Evolutionary conservation across 164 flowering plant species (phyloP).

Genomic region (Umbellularia californica): DNA sequence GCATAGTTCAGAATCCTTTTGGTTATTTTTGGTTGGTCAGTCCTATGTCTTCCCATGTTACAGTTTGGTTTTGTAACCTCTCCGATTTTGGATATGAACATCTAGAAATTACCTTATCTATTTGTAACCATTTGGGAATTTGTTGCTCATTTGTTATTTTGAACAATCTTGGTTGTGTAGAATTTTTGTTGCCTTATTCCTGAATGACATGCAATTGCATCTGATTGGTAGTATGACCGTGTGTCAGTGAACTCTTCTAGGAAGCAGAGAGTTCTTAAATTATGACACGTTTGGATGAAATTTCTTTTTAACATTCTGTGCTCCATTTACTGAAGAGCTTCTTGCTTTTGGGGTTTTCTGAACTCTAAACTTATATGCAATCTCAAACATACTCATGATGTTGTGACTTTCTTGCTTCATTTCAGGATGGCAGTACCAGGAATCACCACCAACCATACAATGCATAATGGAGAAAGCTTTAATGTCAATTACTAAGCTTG

Average conservation of each 20-base stretch:
- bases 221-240: not conserved
- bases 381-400: not conserved
- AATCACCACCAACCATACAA: constrained; percentile 81
- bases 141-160: not conserved
- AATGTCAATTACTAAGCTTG: constrained; percentile 55
- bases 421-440: constrained; percentile 95
- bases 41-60: not conserved
- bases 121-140: not conserved
- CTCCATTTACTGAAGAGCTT: not conserved
- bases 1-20: not conserved
- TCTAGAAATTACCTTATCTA: not conserved
- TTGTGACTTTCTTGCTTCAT: constrained; percentile 6
- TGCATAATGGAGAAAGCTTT: constrained; percentile 66
- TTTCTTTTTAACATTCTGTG: not conserved
- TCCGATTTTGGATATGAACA: not conserved
- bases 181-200: not conserved
- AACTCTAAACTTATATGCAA: not conserved
- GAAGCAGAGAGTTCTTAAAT: not conserved
- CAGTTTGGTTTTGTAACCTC: not conserved
- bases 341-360: not conserved
- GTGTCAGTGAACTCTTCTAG: not conserved
- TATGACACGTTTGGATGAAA: not conserved
- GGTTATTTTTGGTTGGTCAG: not conserved
- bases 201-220: not conserved
- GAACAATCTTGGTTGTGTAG: not conserved